Evolutionary conservation across 192 early-diverging fungal genomes (phyloP).

Genomic region (Coemansia guatemalensis): DNA sequence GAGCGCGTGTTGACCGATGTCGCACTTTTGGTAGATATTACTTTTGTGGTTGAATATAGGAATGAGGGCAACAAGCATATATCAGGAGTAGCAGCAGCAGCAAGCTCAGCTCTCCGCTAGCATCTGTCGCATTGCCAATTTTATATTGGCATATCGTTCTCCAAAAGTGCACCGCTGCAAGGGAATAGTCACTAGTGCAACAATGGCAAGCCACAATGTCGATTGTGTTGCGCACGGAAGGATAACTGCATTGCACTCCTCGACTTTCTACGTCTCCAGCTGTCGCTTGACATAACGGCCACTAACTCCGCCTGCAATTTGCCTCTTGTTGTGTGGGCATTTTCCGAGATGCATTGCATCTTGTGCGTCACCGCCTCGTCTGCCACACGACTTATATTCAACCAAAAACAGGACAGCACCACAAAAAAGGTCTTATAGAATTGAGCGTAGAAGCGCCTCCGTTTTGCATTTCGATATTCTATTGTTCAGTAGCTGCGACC

Average conservation of each 20-base stretch:
- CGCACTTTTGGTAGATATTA: not conserved
- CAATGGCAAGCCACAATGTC: conserved; percentile 17
- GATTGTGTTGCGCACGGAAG: conserved; percentile 2
- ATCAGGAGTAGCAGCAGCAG: not conserved
- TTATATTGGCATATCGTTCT: conserved; percentile 1
- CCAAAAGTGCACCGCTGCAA: not conserved
- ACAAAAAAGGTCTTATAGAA: not conserved
- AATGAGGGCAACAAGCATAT: not conserved
- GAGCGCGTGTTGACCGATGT: not conserved
- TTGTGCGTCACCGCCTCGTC: not conserved
- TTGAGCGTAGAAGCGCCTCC: not conserved
- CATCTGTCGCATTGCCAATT: conserved; percentile 4
- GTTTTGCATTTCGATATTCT: not conserved
- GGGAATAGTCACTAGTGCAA: conserved; percentile 4
- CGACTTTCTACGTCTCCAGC: conserved; percentile 11
- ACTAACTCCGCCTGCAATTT: too few species aligned
- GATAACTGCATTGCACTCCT: conserved; percentile 9
- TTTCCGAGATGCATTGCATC: too few species aligned
- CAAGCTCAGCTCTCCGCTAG: not conserved
- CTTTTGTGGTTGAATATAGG: not conserved
- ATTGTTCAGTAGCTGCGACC: not conserved
- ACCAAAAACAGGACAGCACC: not conserved
- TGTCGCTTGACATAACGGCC: not conserved
- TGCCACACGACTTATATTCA: not conserved
- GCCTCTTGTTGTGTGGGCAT: too few species aligned